Evolutionary conservation across 306 rosid species (phyloP).

Genomic region (Sphenostylis stenocarpa): DNA sequence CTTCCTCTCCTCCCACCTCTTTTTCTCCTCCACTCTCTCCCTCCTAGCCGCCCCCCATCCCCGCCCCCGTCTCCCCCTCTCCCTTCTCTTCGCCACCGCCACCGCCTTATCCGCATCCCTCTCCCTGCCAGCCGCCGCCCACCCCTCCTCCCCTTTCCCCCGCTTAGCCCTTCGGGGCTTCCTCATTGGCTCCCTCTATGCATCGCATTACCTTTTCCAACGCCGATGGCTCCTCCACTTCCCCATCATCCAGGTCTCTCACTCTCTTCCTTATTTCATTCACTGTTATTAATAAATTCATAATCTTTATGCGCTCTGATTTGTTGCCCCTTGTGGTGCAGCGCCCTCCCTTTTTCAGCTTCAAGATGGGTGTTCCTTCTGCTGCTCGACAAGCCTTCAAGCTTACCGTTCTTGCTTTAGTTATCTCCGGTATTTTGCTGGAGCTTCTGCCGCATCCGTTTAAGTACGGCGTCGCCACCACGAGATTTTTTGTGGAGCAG

Average conservation of each 20-base stretch:
- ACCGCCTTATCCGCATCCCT: slow-evolving; percentile 45
- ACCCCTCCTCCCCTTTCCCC: slow-evolving; percentile 37
- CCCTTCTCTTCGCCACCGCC: slow-evolving; percentile 46
- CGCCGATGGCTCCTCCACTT: slow-evolving; percentile 82
- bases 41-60: slow-evolving; percentile 56
- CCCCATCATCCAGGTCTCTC: slow-evolving; percentile 83
- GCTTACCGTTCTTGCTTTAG: slow-evolving; percentile 63
- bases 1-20: slow-evolving; percentile 61
- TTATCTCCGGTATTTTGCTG: slow-evolving; percentile 51
- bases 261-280: not conserved
- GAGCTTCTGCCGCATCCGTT: slow-evolving; percentile 54
- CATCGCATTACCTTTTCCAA: slow-evolving; percentile 58
- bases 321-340: slow-evolving; percentile 30
- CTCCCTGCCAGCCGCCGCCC: slow-evolving; percentile 38
- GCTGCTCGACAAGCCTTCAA: slow-evolving; percentile 62
- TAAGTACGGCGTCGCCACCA: slow-evolving; percentile 38
- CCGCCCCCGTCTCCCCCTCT: slow-evolving; percentile 47
- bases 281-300: too few relatives aligned
- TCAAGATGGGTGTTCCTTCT: slow-evolving; percentile 84
- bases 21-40: slow-evolving; percentile 75
- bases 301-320: too few relatives aligned
- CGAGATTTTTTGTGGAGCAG: slow-evolving; percentile 50
- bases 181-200: slow-evolving; percentile 41
- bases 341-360: slow-evolving; percentile 93
- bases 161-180: not conserved